Evolutionary conservation across 306 rosid species (phyloP), one percentile per base, ranked within the genome.

Genomic region (Quillaja saponaria): DNA sequence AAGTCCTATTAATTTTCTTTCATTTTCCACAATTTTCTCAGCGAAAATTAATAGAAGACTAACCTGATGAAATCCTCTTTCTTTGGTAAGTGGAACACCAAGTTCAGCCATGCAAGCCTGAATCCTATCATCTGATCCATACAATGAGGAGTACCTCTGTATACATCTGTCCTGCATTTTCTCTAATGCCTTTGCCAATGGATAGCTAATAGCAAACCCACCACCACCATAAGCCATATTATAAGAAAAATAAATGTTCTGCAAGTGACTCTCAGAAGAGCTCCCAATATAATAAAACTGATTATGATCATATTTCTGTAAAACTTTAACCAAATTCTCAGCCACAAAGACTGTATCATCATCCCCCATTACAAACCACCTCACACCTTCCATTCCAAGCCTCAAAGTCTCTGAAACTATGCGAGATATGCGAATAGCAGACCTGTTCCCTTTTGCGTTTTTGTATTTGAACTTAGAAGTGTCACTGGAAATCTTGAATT

Each of bases 291-390:
- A 88, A 52, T 82, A 88, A 45, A 78, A 88, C 50, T 71, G 75
- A 34, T 73, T 73, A 12, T 85, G 90, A 14, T 88, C 88, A 56
- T 88, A 85, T 57, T 85, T 85, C 46, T 67, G 61, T 69, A 88
- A 59, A 51, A 88, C 84, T 17, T 63, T 73, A 0, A 85, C 78
- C 71, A 88, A 18, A 75, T 85, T 85, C 3, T 88, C 90, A 0
- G 86, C 37, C 0, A 85, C 76, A 50, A 88, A 88, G 3, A 88
- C 56, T 0, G 94, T 85, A 54, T 88, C 96, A 21, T 88, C 94
- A 50, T 88, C 96, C 3, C 94, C 96, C 88, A 83, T 78, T 42
- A 88, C 94, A 21, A 88, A 74, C 96, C 94, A 88, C 65, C 96
- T 74, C 49, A 80, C 90, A 35, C 47, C 62, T 48, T 76, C 25